phyloP scores from a whole-genome alignment of 345 rosid species.

The Ceriops tagal region DNA sequence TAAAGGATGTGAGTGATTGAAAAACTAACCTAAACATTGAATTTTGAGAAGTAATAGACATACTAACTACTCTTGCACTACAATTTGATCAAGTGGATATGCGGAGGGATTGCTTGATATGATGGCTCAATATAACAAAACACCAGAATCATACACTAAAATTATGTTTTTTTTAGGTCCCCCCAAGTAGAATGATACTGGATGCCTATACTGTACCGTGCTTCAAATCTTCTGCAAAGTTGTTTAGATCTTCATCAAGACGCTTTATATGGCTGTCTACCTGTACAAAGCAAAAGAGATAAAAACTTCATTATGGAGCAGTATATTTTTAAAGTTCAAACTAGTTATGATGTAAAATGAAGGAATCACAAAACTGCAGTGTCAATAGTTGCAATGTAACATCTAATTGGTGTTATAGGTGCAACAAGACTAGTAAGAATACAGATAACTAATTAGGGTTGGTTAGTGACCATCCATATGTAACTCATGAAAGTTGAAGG shows the following conservation, averaged over 20 bases:
- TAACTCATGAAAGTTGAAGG: background rate
- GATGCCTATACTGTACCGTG: slow-evolving; percentile 48
- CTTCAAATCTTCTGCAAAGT: slow-evolving; percentile 91
- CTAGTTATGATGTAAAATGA: slow-evolving; percentile 5
- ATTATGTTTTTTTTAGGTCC: too few species aligned
- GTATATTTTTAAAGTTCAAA: background rate
- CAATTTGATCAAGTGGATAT: slow-evolving; percentile 5
- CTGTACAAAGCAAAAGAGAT: slow-evolving; percentile 26
- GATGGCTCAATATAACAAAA: background rate
- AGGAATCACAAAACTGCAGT: background rate
- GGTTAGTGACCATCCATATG: background rate
- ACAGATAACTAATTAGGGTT: background rate
- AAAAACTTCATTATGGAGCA: background rate
- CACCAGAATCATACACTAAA: too few species aligned
- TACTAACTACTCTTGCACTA: background rate
- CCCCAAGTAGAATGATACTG: background rate
- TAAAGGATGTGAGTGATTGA: slow-evolving; percentile 13
- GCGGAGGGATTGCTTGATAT: background rate
- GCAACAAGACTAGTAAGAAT: background rate
- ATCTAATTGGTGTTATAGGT: background rate
- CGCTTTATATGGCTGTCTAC: slow-evolving; percentile 91
- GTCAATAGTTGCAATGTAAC: background rate
- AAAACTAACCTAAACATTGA: slow-evolving; percentile 8
- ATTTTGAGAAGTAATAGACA: background rate
- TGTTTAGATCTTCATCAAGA: slow-evolving; percentile 88